phyloP scores from a whole-genome alignment of 225 moss, liverwort and hornwort genomes.

The Physcomitrellopsis africana region DNA sequence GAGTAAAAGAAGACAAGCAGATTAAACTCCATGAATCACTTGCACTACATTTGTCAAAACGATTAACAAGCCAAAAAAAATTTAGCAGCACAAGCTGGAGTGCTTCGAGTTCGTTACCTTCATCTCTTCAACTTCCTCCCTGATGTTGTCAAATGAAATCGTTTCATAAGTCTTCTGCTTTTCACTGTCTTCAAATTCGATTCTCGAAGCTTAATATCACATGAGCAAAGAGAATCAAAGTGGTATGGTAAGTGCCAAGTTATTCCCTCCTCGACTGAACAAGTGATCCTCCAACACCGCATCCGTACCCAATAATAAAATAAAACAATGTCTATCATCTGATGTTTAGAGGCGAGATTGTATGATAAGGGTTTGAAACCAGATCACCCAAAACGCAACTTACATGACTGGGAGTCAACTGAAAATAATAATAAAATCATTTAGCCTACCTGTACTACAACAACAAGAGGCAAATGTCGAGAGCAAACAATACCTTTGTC shows the following conservation, averaged over 20 bases:
- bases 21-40: neutral
- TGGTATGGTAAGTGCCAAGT: neutral
- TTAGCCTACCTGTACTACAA: too few relatives aligned
- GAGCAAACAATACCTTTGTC: constrained; percentile 61
- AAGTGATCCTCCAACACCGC: neutral
- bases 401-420: constrained; percentile 7
- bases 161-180: constrained; percentile 72
- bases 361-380: neutral
- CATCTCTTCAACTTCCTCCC: constrained; percentile 67
- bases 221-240: neutral
- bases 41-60: constrained; percentile 7
- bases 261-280: neutral
- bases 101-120: constrained; percentile 52
- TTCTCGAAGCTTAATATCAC: constrained; percentile 59
- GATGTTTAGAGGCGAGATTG: neutral
- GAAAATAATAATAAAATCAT: neutral
- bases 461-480: neutral
- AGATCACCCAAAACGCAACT: constrained; percentile 15
- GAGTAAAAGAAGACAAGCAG: constrained; percentile 4
- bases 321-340: neutral
- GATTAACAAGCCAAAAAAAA: neutral
- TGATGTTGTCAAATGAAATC: constrained; percentile 67
- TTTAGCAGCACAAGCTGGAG: constrained; percentile 15
- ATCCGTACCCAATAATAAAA: neutral
- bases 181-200: constrained; percentile 73